Conservation (phyloP, 1,284 basidiomycete genomes). For the Polyporus tsugae region DNA sequence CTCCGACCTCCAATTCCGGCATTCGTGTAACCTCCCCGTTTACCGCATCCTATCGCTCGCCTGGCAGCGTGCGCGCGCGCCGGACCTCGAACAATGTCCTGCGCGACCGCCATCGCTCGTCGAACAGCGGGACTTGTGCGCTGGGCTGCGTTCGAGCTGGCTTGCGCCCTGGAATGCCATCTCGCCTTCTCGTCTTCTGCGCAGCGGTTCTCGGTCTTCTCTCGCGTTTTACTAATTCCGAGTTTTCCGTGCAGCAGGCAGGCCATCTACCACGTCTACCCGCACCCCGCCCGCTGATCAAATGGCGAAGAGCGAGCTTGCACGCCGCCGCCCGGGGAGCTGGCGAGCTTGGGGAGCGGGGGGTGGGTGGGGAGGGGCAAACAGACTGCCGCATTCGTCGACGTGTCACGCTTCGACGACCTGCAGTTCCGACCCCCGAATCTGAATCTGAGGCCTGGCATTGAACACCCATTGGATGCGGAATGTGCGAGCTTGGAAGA, state of each 20-base stretch:
- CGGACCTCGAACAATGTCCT: background rate
- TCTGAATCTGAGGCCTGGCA: too few relatives aligned
- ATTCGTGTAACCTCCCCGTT: background rate
- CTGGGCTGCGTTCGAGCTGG: background rate
- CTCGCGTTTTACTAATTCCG: background rate
- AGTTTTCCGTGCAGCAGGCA: background rate
- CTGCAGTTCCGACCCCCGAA: too few relatives aligned
- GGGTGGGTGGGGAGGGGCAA: background rate
- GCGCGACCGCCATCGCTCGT: background rate
- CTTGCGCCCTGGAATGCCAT: background rate
- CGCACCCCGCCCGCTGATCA: background rate
- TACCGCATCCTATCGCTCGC: background rate
- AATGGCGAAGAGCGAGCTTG: background rate
- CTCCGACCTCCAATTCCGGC: background rate
- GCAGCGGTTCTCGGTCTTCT: background rate
- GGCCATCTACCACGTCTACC: background rate
- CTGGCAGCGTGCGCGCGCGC: background rate
- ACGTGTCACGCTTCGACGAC: background rate
- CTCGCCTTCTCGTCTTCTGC: background rate
- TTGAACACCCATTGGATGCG: background rate
- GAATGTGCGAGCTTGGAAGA: too few relatives aligned
- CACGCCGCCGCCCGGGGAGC: constrained; percentile 5
- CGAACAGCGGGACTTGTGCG: background rate
- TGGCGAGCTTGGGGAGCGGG: background rate
- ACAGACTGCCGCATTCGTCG: background rate